Base-by-base conservation (phyloP, 208 protist species). In the Leishmania gerbilli region DNA sequence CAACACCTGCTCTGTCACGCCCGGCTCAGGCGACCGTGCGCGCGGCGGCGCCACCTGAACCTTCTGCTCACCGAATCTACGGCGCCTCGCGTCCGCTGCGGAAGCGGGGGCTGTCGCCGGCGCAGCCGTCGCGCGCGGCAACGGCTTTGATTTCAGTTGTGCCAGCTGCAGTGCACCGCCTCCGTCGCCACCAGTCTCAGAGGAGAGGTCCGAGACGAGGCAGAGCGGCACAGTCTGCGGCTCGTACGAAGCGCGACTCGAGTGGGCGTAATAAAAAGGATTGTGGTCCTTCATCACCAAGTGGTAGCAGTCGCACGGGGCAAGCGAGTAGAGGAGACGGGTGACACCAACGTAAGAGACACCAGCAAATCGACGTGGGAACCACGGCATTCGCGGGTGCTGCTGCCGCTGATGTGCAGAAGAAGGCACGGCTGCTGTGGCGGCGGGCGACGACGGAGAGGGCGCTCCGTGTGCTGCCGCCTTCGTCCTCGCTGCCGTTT, bases 271-370 rank as follows among this genome's bases (percentile, higher is more conserved):
- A 79, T 93, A 95, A 37, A 93, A 81, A 2, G 92, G 86, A 58
- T 92, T 92, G 76, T 84, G 86, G 55, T 92, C 90, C 77, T 88
- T 86, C 79, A 89, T 86, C 24, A 95, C 92, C 71, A 93, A 85
- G 80, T 93, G 90, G 77, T 93, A 92, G 74, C 87, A 91, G 79
- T 95, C 89, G 80, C 92, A 95, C 7, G 92, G 87, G 34, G 87
- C 88, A 47, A 92, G 88, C 3, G 92, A 93, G 84, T 93, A 95
- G 49, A 95, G 86, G 40, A 95, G 78, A 37, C 90, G 90, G 11
- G 86, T 88, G 19, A 92, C 90, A 42, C 88, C 90, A 51, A 82
- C 45, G 62, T 71, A 90, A 47, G 84, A 87, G 8, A 91, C 83
- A 21, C 83, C 83, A 42, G 85, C 65, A 19, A 88, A 84, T 31